Conservation (phyloP, 331 rosid genomes). For the Stylosanthes scabra region DNA sequence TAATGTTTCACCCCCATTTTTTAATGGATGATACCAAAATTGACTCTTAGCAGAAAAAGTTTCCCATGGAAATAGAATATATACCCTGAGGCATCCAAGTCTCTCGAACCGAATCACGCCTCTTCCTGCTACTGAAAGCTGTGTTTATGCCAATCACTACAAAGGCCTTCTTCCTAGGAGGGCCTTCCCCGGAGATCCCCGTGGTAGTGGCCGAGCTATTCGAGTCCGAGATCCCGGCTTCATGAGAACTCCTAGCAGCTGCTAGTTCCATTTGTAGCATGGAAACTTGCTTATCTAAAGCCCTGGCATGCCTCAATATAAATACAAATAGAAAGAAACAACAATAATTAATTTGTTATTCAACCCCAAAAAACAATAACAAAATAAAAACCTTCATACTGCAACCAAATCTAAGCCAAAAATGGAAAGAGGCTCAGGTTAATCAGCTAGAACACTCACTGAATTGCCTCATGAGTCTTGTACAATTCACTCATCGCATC, state of each 20-base stretch:
- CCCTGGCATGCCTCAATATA: conserved; percentile 64
- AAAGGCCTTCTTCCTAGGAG: conserved; percentile 74
- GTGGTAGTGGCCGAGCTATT: conserved; percentile 45
- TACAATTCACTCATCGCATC: conserved; percentile 67
- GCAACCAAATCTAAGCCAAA: conserved; percentile 38
- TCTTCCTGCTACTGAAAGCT: conserved; percentile 95
- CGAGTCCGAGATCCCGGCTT: conserved; percentile 47
- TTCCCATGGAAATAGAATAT: conserved; percentile 1
- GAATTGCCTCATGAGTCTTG: conserved; percentile 87
- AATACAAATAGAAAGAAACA: conserved; percentile 32
- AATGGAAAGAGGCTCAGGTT: conserved; percentile 27
- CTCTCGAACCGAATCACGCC: conserved; percentile 97
- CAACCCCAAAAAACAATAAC: neutral
- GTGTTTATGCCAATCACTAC: conserved; percentile 96
- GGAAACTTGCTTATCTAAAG: conserved; percentile 88
- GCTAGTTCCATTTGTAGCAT: conserved; percentile 83
- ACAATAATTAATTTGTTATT: conserved; percentile 28
- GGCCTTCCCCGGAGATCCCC: conserved; percentile 32
- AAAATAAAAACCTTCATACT: conserved; percentile 18
- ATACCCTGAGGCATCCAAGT: conserved; percentile 99
- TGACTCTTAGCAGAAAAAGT: neutral
- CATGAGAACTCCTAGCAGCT: conserved; percentile 77
- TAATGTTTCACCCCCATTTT: neutral
- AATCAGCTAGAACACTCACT: conserved; percentile 62
- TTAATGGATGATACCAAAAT: neutral